Conservation (phyloP, 2,329 filamentous ascomycete species). For the Zasmidium angulare region DNA sequence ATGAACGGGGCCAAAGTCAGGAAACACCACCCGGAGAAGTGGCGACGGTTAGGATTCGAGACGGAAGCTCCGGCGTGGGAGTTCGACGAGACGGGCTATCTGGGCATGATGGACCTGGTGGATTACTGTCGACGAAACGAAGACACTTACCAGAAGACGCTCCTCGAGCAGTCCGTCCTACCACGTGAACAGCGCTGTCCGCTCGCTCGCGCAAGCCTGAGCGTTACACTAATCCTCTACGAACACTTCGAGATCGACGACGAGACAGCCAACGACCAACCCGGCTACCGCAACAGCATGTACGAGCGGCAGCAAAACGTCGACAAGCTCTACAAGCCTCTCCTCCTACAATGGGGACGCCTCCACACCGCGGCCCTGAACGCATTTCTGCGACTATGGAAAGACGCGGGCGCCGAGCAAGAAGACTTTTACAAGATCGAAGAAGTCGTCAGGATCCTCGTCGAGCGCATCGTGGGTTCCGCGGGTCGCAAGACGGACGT, state of each 20-base stretch:
- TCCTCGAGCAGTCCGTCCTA: constrained; percentile 82
- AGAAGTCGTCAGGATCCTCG: constrained; percentile 83
- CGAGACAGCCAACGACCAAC: constrained; percentile 18
- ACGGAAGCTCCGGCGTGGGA: constrained; percentile 83
- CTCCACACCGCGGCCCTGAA: constrained; percentile 83
- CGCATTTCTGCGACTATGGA: constrained; percentile 90
- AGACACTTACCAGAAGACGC: constrained; percentile 85
- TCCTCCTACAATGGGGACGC: constrained; percentile 89
- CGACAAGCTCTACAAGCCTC: constrained; percentile 81
- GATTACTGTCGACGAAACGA: constrained; percentile 92
- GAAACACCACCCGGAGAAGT: constrained; percentile 84
- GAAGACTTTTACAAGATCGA: constrained; percentile 92
- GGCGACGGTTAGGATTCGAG: constrained; percentile 88
- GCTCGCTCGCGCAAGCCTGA: constrained; percentile 79
- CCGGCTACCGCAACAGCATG: constrained; percentile 16
- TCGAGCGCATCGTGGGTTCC: constrained; percentile 85
- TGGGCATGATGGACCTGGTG: constrained; percentile 96
- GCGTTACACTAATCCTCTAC: constrained; percentile 83
- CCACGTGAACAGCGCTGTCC: constrained; percentile 75
- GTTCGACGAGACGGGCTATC: constrained; percentile 80
- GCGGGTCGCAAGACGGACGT: constrained; percentile 81
- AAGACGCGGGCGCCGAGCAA: constrained; percentile 77
- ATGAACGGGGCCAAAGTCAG: constrained; percentile 40
- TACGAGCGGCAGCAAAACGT: constrained; percentile 53
- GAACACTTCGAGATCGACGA: constrained; percentile 90